phyloP scores from a whole-genome alignment of 805 yeast genomes.

The Metschnikowia arizonensis region DNA sequence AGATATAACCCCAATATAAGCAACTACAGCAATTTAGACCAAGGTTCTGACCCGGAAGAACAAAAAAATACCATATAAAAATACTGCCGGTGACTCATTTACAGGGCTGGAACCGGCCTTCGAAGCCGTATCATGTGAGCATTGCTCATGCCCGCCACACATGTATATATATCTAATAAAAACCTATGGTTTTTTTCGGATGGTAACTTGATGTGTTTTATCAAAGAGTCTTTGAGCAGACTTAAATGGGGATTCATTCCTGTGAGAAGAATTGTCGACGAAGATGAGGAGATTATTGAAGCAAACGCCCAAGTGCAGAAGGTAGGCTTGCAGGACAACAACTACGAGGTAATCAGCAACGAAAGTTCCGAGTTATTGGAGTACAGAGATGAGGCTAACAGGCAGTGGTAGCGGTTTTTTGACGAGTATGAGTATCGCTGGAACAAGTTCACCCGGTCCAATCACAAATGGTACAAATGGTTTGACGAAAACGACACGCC shows the following conservation, averaged over 20 bases:
- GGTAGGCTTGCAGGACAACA: conserved; percentile 13
- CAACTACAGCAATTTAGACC: no score
- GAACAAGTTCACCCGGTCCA: conserved; percentile 15
- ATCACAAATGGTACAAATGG: conserved; percentile 28
- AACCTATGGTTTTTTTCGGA: neutral
- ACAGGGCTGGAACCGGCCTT: conserved; percentile 2
- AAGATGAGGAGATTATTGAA: conserved; percentile 15
- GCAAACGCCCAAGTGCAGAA: neutral
- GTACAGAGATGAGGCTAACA: conserved; percentile 50
- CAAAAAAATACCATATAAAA: no score
- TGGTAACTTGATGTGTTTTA: conserved; percentile 5
- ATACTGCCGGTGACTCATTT: neutral
- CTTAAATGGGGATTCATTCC: conserved; percentile 36
- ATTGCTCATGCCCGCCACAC: conserved; percentile 5
- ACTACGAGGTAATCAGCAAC: conserved; percentile 7
- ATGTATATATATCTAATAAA: neutral
- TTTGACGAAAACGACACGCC: conserved; percentile 27
- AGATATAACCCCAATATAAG: neutral
- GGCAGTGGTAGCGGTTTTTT: conserved; percentile 48
- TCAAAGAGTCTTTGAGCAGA: conserved; percentile 15
- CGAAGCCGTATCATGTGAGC: neutral
- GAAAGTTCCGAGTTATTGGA: conserved; percentile 23
- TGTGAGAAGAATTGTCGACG: conserved; percentile 32
- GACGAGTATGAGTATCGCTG: conserved; percentile 31
- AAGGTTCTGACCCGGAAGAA: no score